These are phyloP conservation scores for Fusarium solani-melongenae DNA, from an alignment of 2,329 filamentous ascomycete genomes.

Conservation along the genomic window DNA sequence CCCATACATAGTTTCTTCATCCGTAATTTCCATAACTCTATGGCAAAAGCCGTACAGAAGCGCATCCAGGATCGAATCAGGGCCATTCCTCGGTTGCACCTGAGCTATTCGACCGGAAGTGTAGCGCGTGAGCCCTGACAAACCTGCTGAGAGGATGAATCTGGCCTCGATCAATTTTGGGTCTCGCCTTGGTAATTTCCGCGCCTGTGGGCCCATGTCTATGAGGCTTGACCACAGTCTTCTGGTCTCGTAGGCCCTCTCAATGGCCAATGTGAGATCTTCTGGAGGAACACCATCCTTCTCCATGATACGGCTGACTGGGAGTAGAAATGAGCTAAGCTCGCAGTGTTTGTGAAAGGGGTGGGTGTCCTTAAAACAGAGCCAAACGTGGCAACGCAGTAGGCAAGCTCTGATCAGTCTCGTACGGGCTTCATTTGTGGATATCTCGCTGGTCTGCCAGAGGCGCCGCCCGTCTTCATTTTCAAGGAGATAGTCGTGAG, in stretches of 20 bases:
- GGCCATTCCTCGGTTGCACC: neutral
- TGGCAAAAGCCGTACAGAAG: neutral
- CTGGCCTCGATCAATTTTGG: neutral
- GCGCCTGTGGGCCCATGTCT: no score
- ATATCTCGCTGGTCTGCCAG: neutral
- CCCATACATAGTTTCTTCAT: neutral
- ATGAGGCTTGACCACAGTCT: neutral
- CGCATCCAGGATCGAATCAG: neutral
- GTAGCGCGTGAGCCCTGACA: neutral
- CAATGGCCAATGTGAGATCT: neutral
- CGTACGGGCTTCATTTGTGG: neutral
- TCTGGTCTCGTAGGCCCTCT: neutral
- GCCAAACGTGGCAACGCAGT: neutral
- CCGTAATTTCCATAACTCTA: fast-evolving
- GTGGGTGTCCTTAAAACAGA: no score
- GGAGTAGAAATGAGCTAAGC: neutral
- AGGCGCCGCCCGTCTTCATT: neutral
- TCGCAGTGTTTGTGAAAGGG: no score
- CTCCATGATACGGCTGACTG: neutral
- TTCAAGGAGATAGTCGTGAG: neutral
- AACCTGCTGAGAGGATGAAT: neutral
- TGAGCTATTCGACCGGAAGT: neutral
- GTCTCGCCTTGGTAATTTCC: no score
- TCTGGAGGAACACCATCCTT: neutral
- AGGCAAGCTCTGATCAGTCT: neutral